Percentiles rank a stretch among this genome's conserved stretches.
These are phyloP conservation scores for Podila epigama DNA, from an alignment of 192 early-diverging fungal species.

Conservation along the genomic window DNA sequence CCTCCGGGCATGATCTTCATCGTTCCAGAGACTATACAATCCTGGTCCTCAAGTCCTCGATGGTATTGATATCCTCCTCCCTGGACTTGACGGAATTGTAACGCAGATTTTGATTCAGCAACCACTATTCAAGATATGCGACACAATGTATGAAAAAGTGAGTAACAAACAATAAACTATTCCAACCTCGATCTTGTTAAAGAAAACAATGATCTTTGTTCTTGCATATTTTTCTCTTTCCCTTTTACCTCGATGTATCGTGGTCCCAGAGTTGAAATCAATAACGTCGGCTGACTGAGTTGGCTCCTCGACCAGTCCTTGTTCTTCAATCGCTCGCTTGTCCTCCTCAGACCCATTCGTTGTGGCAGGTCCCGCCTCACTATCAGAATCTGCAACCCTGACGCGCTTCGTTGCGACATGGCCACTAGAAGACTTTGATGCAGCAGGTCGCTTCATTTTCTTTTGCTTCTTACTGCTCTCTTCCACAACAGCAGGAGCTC, in stretches of 20 bases:
- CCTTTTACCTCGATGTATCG: slow-evolving; percentile 2
- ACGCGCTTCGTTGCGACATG: neutral
- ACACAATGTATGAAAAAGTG: neutral
- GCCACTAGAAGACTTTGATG: neutral
- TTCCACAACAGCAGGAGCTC: neutral
- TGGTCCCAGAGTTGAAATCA: neutral
- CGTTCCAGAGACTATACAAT: slow-evolving; percentile 15
- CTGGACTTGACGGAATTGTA: slow-evolving; percentile 2
- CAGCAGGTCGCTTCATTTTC: neutral
- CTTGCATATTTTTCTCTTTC: neutral
- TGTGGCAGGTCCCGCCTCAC: neutral
- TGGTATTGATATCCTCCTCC: slow-evolving; percentile 24
- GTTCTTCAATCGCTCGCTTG: neutral
- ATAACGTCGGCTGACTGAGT: neutral
- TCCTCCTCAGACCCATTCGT: neutral
- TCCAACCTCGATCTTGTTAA: neutral
- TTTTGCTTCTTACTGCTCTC: neutral
- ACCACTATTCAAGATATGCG: neutral
- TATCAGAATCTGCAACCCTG: neutral
- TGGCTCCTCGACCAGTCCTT: neutral
- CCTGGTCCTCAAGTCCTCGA: slow-evolving; percentile 27
- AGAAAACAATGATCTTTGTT: neutral
- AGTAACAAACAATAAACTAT: neutral
- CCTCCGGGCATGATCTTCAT: slow-evolving; percentile 13
- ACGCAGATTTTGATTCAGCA: neutral